These are phyloP conservation scores for Clarireedia homoeocarpa DNA, from an alignment of 2,329 filamentous ascomycete species.

Conservation along the genomic window DNA sequence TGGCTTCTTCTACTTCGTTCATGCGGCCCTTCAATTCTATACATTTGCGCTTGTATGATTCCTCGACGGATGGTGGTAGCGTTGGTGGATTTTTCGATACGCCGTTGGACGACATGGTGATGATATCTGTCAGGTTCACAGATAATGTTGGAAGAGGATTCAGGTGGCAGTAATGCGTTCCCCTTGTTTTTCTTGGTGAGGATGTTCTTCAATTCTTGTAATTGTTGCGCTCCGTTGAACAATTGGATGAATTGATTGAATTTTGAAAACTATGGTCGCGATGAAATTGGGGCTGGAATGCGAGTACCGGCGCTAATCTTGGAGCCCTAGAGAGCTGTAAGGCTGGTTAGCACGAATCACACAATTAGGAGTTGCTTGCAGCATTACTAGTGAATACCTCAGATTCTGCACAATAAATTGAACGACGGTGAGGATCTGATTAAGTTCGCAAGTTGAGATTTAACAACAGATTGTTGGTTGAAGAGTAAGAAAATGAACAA, in stretches of 20 bases:
- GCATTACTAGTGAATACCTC: neutral
- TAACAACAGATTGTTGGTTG: no score
- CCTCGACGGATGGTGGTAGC: slow-evolving; percentile 83
- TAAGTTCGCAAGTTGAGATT: neutral
- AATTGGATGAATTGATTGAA: neutral
- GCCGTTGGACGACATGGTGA: slow-evolving; percentile 8
- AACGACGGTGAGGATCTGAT: neutral
- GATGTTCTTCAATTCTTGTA: neutral
- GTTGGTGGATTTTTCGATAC: slow-evolving; percentile 42
- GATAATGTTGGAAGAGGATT: neutral
- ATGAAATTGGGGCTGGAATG: neutral
- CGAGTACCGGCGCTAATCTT: neutral
- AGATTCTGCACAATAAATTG: neutral
- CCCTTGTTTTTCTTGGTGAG: neutral
- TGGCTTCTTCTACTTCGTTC: slow-evolving; percentile 84
- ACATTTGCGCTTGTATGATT: slow-evolving; percentile 94
- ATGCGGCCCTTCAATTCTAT: slow-evolving; percentile 88
- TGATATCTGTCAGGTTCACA: neutral
- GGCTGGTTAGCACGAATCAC: neutral
- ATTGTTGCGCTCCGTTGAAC: neutral
- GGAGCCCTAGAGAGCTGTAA: slow-evolving; percentile 1
- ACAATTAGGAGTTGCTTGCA: no score
- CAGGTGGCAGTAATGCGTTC: neutral
- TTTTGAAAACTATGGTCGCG: neutral
- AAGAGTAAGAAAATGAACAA: neutral